Conservation (phyloP, 2,329 filamentous ascomycete species). For the Paracorniculantispora psalliotae region DNA sequence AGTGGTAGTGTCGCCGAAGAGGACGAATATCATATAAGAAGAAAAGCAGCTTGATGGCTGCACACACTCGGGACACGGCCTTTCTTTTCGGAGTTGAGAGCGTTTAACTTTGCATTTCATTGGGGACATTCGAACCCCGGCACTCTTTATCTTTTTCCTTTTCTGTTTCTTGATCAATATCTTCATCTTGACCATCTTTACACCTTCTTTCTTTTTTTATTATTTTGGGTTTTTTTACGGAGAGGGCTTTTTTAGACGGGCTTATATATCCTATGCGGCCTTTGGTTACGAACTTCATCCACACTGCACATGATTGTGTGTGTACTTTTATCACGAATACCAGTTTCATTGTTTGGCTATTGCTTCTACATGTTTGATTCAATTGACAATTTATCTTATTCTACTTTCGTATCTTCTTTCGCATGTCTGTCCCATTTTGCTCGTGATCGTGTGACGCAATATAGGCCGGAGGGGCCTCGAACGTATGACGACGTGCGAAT, state of each 20-base stretch:
- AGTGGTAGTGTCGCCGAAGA: background rate
- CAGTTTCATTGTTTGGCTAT: conserved; percentile 12
- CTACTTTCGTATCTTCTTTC: background rate
- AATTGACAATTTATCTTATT: background rate
- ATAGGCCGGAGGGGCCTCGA: background rate
- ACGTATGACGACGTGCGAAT: background rate
- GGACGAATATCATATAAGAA: background rate
- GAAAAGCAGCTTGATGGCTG: background rate
- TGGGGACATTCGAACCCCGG: background rate
- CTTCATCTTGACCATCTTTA: background rate
- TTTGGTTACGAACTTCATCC: conserved; percentile 10
- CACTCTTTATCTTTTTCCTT: too few species aligned
- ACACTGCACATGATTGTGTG: conserved; percentile 2
- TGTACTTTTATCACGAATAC: conserved; percentile 13
- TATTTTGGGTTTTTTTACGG: conserved; percentile 1
- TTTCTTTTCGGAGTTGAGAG: conserved; percentile 9
- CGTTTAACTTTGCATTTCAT: conserved; percentile 7
- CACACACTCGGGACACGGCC: background rate
- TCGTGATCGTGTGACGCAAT: background rate
- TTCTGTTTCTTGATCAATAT: background rate
- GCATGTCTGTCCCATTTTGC: background rate
- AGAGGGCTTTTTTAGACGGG: conserved; percentile 5
- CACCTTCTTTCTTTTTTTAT: background rate
- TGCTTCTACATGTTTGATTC: conserved; percentile 4
- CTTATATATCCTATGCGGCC: conserved; percentile 1